phyloP scores from a whole-genome alignment of 2,329 filamentous ascomycete genomes.

The Colletotrichum sublineola region DNA sequence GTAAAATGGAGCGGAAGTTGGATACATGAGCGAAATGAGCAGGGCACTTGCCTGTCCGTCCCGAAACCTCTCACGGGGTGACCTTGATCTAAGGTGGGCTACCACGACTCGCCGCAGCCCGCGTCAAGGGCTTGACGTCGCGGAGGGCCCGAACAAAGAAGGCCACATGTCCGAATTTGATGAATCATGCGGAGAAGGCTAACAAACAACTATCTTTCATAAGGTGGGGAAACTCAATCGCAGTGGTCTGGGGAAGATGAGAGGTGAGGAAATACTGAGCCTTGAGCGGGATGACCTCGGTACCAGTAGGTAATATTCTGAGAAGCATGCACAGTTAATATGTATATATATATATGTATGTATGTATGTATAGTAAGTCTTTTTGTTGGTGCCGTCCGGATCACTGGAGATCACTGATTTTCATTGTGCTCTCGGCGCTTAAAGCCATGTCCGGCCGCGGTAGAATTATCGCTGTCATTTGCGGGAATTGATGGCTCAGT shows the following conservation, averaged over 20 bases:
- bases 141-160: conserved; percentile 16
- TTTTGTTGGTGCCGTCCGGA: not conserved
- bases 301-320: too few species aligned
- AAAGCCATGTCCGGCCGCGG: not conserved
- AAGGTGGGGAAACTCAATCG: not conserved
- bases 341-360: too few species aligned
- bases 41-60: conserved; percentile 30
- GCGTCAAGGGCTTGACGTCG: conserved; percentile 17
- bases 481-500: not conserved
- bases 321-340: not conserved
- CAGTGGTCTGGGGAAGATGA: not conserved
- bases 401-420: not conserved
- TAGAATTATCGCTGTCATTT: not conserved
- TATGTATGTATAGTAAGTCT: too few species aligned
- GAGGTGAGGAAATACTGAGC: not conserved
- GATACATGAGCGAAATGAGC: not conserved
- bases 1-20: conserved; percentile 12
- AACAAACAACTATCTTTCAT: not conserved
- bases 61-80: conserved; percentile 20
- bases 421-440: not conserved
- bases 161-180: conserved; percentile 21
- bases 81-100: conserved; percentile 18
- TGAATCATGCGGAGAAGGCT: conserved; percentile 14
- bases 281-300: not conserved
- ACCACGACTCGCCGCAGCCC: conserved; percentile 20